Evolutionary conservation across 805 yeast species (phyloP).

Genomic region (Sporopachydermia lactativora): DNA sequence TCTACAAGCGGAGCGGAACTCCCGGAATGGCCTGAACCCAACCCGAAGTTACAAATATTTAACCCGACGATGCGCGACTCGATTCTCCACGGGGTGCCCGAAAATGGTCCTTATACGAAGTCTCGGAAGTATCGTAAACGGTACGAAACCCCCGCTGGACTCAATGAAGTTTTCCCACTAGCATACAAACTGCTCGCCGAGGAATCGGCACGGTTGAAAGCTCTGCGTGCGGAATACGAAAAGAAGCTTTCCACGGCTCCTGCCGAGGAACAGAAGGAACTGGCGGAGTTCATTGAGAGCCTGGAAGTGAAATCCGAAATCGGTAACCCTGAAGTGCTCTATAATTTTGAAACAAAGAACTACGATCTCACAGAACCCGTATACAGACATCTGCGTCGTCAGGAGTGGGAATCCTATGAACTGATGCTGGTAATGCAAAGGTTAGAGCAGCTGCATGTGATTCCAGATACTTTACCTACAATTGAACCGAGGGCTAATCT

Average conservation of each 20-base stretch:
- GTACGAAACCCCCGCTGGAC: constrained; percentile 55
- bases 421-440: constrained; percentile 84
- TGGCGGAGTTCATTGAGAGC: constrained; percentile 11
- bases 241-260: constrained; percentile 15
- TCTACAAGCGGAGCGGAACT: too few species aligned
- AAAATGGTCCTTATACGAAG: constrained; percentile 13
- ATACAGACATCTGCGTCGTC: constrained; percentile 52
- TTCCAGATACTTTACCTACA: constrained; percentile 92
- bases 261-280: constrained; percentile 13
- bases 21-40: neutral
- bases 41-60: constrained; percentile 5
- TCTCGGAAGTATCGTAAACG: constrained; percentile 16
- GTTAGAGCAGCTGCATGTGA: constrained; percentile 67
- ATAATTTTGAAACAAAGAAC: constrained; percentile 35
- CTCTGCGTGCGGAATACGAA: constrained; percentile 24
- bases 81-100: constrained; percentile 13
- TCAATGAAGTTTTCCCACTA: constrained; percentile 57
- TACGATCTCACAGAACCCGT: constrained; percentile 66
- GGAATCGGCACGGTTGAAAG: constrained; percentile 31
- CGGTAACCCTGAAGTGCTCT: constrained; percentile 74
- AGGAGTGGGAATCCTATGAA: constrained; percentile 59
- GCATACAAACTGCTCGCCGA: constrained; percentile 47
- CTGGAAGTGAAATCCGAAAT: constrained; percentile 49
- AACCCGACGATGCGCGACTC: constrained; percentile 11
- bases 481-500: constrained; percentile 70